phyloP scores from a whole-genome alignment of 2,329 filamentous ascomycete species.

The Phialophora expanda region DNA sequence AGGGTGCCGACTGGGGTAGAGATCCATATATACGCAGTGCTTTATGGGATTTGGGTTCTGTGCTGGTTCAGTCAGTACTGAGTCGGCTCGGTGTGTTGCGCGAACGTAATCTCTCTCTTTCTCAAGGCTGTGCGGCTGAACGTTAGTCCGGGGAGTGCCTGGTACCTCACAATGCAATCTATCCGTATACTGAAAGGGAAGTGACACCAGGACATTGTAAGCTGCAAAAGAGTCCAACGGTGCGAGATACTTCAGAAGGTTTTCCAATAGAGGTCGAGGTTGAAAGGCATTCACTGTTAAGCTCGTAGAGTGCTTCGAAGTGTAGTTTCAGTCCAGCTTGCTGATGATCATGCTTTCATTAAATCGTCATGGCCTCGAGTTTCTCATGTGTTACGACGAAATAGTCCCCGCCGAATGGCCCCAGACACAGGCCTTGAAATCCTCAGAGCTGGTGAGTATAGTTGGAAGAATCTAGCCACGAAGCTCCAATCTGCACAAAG shows the following conservation, averaged over 20 bases:
- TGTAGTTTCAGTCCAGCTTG: neutral
- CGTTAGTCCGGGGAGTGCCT: neutral
- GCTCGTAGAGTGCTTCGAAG: neutral
- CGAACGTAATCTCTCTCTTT: neutral
- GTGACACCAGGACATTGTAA: neutral
- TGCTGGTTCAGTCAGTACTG: neutral
- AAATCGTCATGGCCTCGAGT: neutral
- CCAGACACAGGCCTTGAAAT: neutral
- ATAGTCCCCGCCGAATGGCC: neutral
- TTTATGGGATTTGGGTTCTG: neutral
- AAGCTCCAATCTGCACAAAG: neutral
- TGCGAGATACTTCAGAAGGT: neutral
- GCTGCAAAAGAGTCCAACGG: neutral
- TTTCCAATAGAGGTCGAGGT: neutral
- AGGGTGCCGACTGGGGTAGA: neutral
- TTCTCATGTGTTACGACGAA: neutral
- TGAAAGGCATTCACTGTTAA: neutral
- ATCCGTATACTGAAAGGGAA: neutral
- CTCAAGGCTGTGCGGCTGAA: neutral
- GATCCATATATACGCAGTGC: neutral
- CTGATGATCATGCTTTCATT: constrained; percentile 1
- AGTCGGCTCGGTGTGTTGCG: neutral
- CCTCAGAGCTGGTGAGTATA: neutral
- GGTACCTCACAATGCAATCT: neutral
- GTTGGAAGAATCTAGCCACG: neutral